These are phyloP conservation scores for Phytopythium oedochilum DNA, from an alignment of 352 stramenopile species.

Conservation along the genomic window DNA sequence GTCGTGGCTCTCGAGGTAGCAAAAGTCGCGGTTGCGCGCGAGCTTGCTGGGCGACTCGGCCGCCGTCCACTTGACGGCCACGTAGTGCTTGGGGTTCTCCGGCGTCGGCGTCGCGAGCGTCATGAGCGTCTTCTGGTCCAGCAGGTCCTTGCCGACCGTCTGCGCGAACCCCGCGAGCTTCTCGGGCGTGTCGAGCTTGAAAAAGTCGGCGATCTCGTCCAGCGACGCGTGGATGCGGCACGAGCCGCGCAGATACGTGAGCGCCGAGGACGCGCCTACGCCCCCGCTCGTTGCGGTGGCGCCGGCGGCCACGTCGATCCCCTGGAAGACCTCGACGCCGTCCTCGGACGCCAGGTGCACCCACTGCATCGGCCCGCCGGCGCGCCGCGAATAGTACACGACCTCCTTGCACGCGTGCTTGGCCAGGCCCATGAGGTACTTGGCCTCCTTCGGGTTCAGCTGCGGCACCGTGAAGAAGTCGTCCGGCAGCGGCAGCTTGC, in stretches of 20 bases:
- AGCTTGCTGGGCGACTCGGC: constrained; percentile 74
- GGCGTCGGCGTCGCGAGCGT: constrained; percentile 50
- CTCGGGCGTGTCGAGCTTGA: constrained; percentile 61
- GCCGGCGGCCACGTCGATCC: constrained; percentile 37
- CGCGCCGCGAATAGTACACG: constrained; percentile 72
- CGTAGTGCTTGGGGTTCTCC: constrained; percentile 80
- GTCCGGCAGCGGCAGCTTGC: constrained; percentile 55
- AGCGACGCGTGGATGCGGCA: constrained; percentile 74
- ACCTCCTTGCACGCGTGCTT: constrained; percentile 84
- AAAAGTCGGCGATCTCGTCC: constrained; percentile 80
- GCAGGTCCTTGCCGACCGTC: constrained; percentile 68
- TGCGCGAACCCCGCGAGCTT: constrained; percentile 69
- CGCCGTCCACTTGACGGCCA: constrained; percentile 81
- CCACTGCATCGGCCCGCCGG: constrained; percentile 73
- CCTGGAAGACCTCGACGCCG: constrained; percentile 72
- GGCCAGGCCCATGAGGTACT: constrained; percentile 62
- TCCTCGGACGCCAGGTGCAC: constrained; percentile 66
- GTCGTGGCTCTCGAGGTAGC: constrained; percentile 81
- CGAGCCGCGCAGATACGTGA: constrained; percentile 66
- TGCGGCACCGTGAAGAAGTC: constrained; percentile 63
- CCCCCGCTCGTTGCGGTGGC: background rate
- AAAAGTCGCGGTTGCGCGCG: constrained; percentile 76
- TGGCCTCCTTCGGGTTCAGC: constrained; percentile 57
- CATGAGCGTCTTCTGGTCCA: constrained; percentile 78
- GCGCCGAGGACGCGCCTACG: constrained; percentile 3